Percentiles rank a stretch among this genome's conserved stretches.
phyloP scores from a whole-genome alignment of 1,139 yeast species.

The Kodamaea derodonti region DNA sequence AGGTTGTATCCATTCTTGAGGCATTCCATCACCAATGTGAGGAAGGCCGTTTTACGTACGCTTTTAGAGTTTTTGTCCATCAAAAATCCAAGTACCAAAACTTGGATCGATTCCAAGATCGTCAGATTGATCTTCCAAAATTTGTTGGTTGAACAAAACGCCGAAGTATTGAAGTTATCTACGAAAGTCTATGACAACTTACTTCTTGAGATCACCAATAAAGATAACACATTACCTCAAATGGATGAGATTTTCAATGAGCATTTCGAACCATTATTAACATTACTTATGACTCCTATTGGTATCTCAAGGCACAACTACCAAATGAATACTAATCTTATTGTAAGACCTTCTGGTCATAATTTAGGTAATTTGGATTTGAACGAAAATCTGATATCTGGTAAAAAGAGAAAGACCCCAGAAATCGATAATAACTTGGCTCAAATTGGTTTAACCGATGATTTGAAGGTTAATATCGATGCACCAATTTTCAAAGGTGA shows the following conservation, averaged over 20 bases:
- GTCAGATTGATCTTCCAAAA: conserved; percentile 82
- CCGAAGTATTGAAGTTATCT: conserved; percentile 65
- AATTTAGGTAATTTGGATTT: conserved; percentile 33
- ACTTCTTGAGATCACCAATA: conserved; percentile 41
- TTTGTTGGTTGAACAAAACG: conserved; percentile 81
- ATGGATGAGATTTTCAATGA: conserved; percentile 48
- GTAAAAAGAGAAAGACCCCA: conserved; percentile 34
- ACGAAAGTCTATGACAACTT: conserved; percentile 57
- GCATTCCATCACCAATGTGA: conserved; percentile 88
- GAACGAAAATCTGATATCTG: conserved; percentile 19
- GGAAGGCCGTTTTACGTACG: conserved; percentile 84
- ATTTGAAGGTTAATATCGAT: conserved; percentile 76
- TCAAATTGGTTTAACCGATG: conserved; percentile 53
- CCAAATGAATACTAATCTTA: conserved; percentile 69
- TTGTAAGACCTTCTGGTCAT: conserved; percentile 79
- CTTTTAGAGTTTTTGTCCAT: conserved; percentile 72
- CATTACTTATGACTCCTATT: conserved; percentile 84
- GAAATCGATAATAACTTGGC: conserved; percentile 21
- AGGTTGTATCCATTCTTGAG: conserved; percentile 88
- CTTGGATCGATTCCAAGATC: conserved; percentile 75
- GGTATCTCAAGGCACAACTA: conserved; percentile 90
- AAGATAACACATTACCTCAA: conserved; percentile 22
- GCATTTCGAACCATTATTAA: conserved; percentile 61
- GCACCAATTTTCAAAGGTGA: conserved; percentile 92
- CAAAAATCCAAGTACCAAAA: conserved; percentile 59